Evolutionary conservation across 306 rosid species (phyloP), one percentile per base, ranked within the genome.

Genomic region (Abrus precatorius): DNA sequence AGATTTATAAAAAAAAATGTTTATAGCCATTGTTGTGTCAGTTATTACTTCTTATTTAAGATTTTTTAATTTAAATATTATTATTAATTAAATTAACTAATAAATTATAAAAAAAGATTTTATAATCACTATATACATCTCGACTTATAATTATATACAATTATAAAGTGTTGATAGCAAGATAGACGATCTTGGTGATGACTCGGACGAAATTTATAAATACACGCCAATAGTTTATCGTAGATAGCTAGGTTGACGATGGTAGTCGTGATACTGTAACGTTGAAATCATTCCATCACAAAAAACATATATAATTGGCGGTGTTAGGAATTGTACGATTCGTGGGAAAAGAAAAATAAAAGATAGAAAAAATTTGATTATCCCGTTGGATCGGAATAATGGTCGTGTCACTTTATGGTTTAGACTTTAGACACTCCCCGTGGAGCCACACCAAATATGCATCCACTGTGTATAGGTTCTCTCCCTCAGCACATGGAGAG

Each of bases 401-500:
- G 41, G 82, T 55, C 20, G 54, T 9, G 12, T 66, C 14, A 66
- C 72, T 20, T 67, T 67, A 67, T 43, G 2, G 53, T 2, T 20
- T 43, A 66, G 20, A 43, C 54, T 43, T 44, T 43, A 67, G 72
- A 44, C 54, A 43, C 38, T 67, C 44, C 9, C 54, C 9, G 43
- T 67, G 71, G 47, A 43, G 47, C 6, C 47, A 43, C 47, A 43
- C 1, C 13, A 38, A 63, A 41, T 20, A 9, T 7, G 2, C 41
- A 47, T 78, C 0, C 9, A 77, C 53, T 41, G 43, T 66, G 59
- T 28, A 2, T 12, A 40, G 52, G 63, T 77, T 69, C 4, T 34
- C n/a, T n/a, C 76, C 64, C 57, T 36, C 28, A 33, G 40, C 87
- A 78, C 86, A 84, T 84, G 87, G 56, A 14, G 32, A 6, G 50